Base-by-base conservation (phyloP, 2,329 filamentous ascomycete species). In the Trichoderma sp. region DNA sequence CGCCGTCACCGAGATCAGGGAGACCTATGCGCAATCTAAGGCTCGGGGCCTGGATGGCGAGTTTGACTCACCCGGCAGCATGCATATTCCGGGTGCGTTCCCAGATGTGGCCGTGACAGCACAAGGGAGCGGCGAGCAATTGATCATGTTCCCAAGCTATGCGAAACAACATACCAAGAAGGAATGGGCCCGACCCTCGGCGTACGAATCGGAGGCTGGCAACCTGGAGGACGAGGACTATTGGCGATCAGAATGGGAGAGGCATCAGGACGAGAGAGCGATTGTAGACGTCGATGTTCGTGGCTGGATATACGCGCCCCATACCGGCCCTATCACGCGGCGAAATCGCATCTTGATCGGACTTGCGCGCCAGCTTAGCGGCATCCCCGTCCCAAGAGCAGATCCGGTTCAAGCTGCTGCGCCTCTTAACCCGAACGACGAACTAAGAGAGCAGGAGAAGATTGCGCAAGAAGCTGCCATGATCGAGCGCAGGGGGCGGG, bases 81-180 rank as follows among this genome's bases (percentile, higher is more conserved):
- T 78, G 63, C 80, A 82, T 58, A 92, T 93, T 34, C 91, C 93
- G 0, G 92, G 92, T 0, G 89, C 91, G 1, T 98, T 97, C 77
- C 93, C 94, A 0, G 92, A 97, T 75, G 92, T 93, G 20, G 89
- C 92, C n/a, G 92, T 97, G 72, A 88, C 92, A 17, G 88, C 90
- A 12, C 91, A 90, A 73, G 95, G 93, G 13, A 95, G 93, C 12
- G 89, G 94, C 73, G 94, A 98, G 80, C 93, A 98, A 82, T 93
- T 99, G 90, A 89, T 99, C 11, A 80, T 99, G 28, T 99, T 99
- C 76, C 96, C 96, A 0, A 98, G 94, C 68, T 99, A 99, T 79
- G 94, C 93, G 9, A 90, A 95, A 78, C 87, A 86, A 73, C 92
- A 97, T 79, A 81, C 88, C 39, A 91, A 82, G 78, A 79, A 81